Evolutionary conservation across 2,329 filamentous ascomycete species (phyloP), one percentile per base, ranked within the genome.

Genomic region (Bipolaris victoriae): DNA sequence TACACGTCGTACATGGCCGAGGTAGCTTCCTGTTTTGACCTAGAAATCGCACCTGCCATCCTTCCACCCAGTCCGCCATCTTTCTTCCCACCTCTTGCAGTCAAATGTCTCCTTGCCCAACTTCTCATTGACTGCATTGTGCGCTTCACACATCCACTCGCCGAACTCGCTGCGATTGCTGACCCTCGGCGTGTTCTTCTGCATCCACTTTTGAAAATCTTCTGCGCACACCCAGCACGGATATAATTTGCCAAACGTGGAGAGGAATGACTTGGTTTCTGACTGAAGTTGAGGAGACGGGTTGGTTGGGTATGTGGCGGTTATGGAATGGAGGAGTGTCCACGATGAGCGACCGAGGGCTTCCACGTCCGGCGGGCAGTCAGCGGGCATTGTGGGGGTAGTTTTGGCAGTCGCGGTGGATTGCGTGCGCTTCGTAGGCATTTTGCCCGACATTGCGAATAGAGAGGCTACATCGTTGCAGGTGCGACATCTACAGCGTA

Each of bases 151-250:
- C 76, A 95, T 84, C 91, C 91, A 96, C 58, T 81, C 81, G 22
- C 90, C 91, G 76, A 95, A 92, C 67, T 92, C 89, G 55, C 87
- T 84, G 53, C 85, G 75, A 45, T 79, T 81, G 57, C 80, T 81
- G 16, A 88, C 78, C 54, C 79, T 71, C 37, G 94, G 88, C 71
- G 86, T 85, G 64, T 93, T 90, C 61, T 84, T 83, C 61, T 81
- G 82, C 81, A 98, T 88, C 84, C 94, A 98, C 0, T 75, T 76
- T 75, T 89, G 89, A 76, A 99, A 97, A 73, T 98, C 94, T 59
- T 94, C 90, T 33, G 93, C 95, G 77, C 95, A 99, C 3, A 90
- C 86, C 92, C 93, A 97, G 81, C 95, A 99, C 3, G 95, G 95
- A 73, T 99, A 99, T 18, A 98, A 78, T 65, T 89, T 90, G 24